Percentiles rank a stretch among this genome's conserved stretches.
Evolutionary conservation across 192 early-diverging fungal genomes (phyloP).

Genomic region (Gaertneriomyces semiglobifer): DNA sequence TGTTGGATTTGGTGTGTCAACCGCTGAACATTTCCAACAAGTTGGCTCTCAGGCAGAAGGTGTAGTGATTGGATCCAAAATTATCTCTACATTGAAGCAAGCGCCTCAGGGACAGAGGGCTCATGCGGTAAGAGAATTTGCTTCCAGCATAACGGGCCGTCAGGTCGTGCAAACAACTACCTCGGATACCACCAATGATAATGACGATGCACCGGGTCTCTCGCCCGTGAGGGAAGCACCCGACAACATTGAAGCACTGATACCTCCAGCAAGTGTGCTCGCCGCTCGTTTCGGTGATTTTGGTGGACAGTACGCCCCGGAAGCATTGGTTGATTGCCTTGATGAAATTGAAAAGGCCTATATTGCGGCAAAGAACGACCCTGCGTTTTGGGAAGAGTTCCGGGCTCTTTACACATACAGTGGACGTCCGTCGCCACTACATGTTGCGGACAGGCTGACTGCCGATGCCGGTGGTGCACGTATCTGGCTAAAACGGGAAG

Average conservation of each 20-base stretch:
- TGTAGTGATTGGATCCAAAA: slow-evolving; percentile 91
- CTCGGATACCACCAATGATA: no score
- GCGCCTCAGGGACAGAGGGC: slow-evolving; percentile 44
- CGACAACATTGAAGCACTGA: neutral
- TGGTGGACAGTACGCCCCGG: slow-evolving; percentile 96
- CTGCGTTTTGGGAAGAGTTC: slow-evolving; percentile 92
- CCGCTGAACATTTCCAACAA: slow-evolving; percentile 77
- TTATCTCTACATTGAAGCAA: slow-evolving; percentile 76
- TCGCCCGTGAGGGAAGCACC: slow-evolving; percentile 11
- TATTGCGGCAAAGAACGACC: slow-evolving; percentile 74
- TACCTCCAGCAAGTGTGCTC: slow-evolving; percentile 28
- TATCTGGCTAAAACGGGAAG: slow-evolving; percentile 98
- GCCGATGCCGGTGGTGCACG: slow-evolving; percentile 72
- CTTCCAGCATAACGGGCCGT: slow-evolving; percentile 52
- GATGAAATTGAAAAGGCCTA: slow-evolving; percentile 86
- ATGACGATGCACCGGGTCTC: no score
- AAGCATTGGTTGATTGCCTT: slow-evolving; percentile 94
- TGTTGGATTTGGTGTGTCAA: slow-evolving; percentile 96
- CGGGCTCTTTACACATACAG: slow-evolving; percentile 87
- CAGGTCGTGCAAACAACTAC: slow-evolving; percentile 17
- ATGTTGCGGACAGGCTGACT: slow-evolving; percentile 84
- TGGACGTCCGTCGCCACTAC: slow-evolving; percentile 83
- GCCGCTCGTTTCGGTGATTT: slow-evolving; percentile 87
- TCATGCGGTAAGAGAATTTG: slow-evolving; percentile 47
- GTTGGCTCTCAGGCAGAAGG: slow-evolving; percentile 89